Base-by-base conservation (phyloP, 1,139 yeast genomes). In the Kodamaea sp. region DNA sequence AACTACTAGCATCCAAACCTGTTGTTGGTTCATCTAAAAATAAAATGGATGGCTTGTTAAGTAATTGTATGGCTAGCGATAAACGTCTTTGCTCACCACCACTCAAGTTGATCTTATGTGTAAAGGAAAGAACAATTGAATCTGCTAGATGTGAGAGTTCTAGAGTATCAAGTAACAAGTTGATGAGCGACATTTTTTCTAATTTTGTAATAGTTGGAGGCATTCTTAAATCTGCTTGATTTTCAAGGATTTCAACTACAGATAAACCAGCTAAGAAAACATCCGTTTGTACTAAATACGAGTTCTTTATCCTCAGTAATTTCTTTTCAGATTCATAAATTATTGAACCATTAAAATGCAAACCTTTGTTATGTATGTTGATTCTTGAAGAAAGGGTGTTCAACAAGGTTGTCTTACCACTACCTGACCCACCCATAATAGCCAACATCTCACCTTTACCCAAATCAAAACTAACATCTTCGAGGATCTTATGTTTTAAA, bases 281-380 rank as follows among this genome's bases (percentile, higher is more conserved):
- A 32, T 56, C 59, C 8, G 45, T 40, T 33, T 57, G 60, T n/a
- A 49, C 45, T 43, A 57, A 46, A 38, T 53, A 56, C 2, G 60
- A 53, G 33, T 52, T 54, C 31, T 51, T 46, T 35, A 57, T 47
- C 7, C 45, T 38, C 7, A 36, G 30, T 24, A 38, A 28, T n/a
- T 36, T 40, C 6, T 34, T 34, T 15, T 39, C 34, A 8, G 49
- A 27, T 24, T 45, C 39, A 36, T 46, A 50, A 78, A 8, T 80
- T 78, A 52, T 79, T 49, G 74, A 70, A 2, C 79, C 75, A 27
- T 71, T 67, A 47, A 68, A 54, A 3, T 24, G 26, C 37, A 58
- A 40, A 12, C 39, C 40, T 8, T 42, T 42, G 29, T 50, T 48
- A 27, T 42, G 40, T 23, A 46, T 29, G 15, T 53, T 55, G 23